Evolutionary conservation across 192 early-diverging fungal genomes (phyloP).

Genomic region (Powellomyces hirtus): DNA sequence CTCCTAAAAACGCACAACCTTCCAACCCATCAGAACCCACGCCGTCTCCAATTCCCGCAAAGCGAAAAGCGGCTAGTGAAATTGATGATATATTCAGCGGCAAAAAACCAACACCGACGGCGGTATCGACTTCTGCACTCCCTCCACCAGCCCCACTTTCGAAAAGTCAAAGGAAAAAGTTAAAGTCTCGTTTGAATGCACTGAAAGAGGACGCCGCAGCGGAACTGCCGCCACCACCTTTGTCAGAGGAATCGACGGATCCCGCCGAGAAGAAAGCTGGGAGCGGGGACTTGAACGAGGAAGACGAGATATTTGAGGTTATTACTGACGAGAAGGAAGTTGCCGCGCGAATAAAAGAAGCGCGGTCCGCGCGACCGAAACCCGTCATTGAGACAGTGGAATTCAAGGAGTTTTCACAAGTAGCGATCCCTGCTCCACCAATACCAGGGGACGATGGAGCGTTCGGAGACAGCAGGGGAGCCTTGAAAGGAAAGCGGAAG

Average conservation of each 20-base stretch:
- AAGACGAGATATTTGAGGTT: conserved; percentile 10
- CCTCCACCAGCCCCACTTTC: background rate
- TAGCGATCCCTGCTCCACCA: background rate
- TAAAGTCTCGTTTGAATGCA: background rate
- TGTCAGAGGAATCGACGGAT: background rate
- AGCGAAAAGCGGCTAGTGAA: conserved; percentile 17
- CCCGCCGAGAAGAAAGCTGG: background rate
- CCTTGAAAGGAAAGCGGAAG: background rate
- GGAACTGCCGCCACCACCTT: background rate
- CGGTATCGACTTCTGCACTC: background rate
- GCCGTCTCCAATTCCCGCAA: background rate
- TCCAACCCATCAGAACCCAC: background rate
- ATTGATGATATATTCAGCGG: conserved; percentile 28
- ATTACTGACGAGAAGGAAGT: conserved; percentile 13
- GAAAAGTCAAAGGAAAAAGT: conserved; percentile 3
- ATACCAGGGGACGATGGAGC: conserved; percentile 3
- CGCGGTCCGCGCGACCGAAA: conserved; percentile 13
- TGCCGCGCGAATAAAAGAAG: background rate
- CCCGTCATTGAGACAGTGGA: conserved; percentile 22
- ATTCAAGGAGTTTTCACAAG: background rate
- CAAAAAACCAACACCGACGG: conserved; percentile 1
- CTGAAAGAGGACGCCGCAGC: background rate
- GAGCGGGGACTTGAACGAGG: background rate
- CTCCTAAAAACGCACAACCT: too few species aligned
- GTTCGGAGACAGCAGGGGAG: conserved; percentile 15